Evolutionary conservation across 257 asterid species (phyloP), one percentile per base, ranked within the genome.

Genomic region (Nicotiana knightiana): DNA sequence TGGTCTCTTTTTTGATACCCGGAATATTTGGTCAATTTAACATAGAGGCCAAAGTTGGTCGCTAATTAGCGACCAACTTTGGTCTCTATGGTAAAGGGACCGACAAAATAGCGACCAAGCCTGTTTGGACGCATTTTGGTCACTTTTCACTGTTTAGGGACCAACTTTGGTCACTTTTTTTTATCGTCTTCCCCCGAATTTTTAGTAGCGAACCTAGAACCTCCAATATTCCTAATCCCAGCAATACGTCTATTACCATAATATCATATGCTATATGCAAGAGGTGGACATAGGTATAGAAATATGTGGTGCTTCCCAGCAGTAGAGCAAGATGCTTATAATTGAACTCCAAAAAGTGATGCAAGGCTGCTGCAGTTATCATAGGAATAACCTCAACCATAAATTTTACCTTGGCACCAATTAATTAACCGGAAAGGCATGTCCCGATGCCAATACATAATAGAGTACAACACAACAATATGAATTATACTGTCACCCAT

Each of bases 181-280:
- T 21, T 0, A 21, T 21, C 24, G 24, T 21, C 0, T 21, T 21
- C 24, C 24, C 0, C 24, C 24, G 24, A 21, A 21, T 21, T 21
- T 21, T 21, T 21, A 21, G 24, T 21, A 21, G 24, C 24, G 24
- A 93, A 82, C 88, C 98, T 92, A 61, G 16, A 61, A 61, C 6
- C 16, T 21, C 33, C 67, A 21, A 21, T 21, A 61, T 61, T 3
- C 3, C 33, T 24, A 21, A 9, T 61, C 33, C 67, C 67, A 61
- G 64, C 1, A 6, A 18, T 58, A 18, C 11, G 28, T 58, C 64
- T n/a, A 4, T 58, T 58, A 1, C 13, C 7, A 17, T 12, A 24
- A 61, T 61, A 3, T 61, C 67, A 61, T 61, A 61, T 1, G 67
- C 33, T 1, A 9, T 2, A 16, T 61, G 67, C 67, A 24, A 7